These are phyloP conservation scores for Castanospermum australe DNA, from an alignment of 306 rosid genomes.

Conservation along the genomic window DNA sequence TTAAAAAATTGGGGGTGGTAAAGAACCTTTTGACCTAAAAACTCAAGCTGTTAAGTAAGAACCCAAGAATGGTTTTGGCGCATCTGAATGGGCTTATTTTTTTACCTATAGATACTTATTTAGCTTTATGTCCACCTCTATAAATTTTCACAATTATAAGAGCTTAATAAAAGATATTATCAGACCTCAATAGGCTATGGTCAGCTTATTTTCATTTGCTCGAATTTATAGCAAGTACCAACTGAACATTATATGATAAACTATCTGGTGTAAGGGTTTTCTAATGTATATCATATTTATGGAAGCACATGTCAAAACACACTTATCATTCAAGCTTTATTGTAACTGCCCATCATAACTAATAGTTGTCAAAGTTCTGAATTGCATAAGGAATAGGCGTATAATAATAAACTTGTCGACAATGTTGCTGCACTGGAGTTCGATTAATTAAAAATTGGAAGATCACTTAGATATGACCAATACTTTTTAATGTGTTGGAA, in stretches of 20 bases:
- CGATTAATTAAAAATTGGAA: neutral
- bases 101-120: neutral
- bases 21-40: neutral
- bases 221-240: neutral
- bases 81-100: neutral
- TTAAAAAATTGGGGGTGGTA: neutral
- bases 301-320: neutral
- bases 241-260: neutral
- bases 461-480: neutral
- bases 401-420: neutral
- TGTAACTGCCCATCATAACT: neutral
- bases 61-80: neutral
- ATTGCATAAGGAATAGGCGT: neutral
- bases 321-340: neutral
- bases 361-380: neutral
- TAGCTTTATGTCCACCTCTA: neutral
- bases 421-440: constrained; percentile 4
- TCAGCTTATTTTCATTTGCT: neutral
- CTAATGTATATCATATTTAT: neutral
- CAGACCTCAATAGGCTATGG: neutral
- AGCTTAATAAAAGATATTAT: neutral
- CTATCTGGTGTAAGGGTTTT: constrained; percentile 16
- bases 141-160: neutral
- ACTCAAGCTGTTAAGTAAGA: neutral
- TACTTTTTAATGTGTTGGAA: neutral